Base-by-base conservation (phyloP, 1,139 yeast genomes). In the Eremothecium gossypii region DNA sequence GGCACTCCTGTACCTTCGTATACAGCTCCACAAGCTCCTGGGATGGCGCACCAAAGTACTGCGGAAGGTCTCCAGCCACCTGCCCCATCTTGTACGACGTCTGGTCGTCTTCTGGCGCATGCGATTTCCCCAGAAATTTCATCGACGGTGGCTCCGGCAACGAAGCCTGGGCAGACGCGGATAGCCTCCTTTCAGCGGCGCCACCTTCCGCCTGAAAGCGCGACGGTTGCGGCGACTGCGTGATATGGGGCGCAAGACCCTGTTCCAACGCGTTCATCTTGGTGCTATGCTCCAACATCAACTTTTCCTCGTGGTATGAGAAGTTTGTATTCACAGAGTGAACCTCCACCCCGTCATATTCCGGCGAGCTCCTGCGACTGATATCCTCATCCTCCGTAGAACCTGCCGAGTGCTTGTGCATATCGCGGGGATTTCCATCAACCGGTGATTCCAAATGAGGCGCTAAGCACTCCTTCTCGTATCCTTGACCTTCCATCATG, bases 11-110 rank as follows among this genome's bases (percentile, higher is more conserved):
- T 28, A 93, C 84, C 47, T 83, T 78, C 26, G 72, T 61, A 60
- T 82, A 91, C 54, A 91, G 73, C 38, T 74, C 77, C 43, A 80
- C 69, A 48, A 93, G 67, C 51, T 83, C 93, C 4, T 73, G 76
- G 0, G 86, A 76, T 1, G 89, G 84, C 35, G 68, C 67, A 48
- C 83, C 94, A 27, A 54, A 39, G 29, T 43, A 74, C 72, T 9
- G 84, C 72, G 77, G 80, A 41, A 80, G 83, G 50, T 74, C 76
- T 40, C 81, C 91, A 37, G 78, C 69, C 41, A 80, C 65, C 58
- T 73, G 57, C 58, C 79, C 74, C 70, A 75, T 53, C 57, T 76
- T 70, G 46, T 65, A 66, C 8, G 55, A 42, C 1, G 57, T 48
- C 2, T 55, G 47, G 8, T 50, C 43, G 10, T 42, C 48, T 9